Percentiles rank a stretch among this genome's conserved stretches.
Evolutionary conservation across 352 stramenopile genomes (phyloP).

Genomic region (Elongisporangium senticosum): DNA sequence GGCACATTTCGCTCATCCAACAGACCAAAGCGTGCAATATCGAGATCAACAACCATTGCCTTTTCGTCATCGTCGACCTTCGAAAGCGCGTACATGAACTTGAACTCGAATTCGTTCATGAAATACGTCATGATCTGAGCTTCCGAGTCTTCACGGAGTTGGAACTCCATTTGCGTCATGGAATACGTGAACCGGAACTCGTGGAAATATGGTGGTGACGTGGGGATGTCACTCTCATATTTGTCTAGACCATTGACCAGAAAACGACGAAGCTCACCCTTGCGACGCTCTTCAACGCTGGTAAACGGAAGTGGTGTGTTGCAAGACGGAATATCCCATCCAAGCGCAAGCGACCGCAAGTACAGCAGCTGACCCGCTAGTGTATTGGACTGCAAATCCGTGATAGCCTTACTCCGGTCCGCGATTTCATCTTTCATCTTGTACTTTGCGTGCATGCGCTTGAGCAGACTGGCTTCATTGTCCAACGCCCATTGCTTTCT

Average conservation of each 20-base stretch:
- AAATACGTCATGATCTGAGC: constrained; percentile 54
- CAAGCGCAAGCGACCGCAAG: constrained; percentile 49
- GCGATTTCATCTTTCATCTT: constrained; percentile 37
- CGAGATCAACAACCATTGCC: constrained; percentile 39
- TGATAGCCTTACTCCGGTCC: constrained; percentile 31
- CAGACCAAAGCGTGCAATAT: constrained; percentile 59
- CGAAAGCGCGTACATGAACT: constrained; percentile 42
- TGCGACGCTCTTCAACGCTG: constrained; percentile 33
- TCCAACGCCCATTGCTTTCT: constrained; percentile 50
- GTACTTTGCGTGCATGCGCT: constrained; percentile 30
- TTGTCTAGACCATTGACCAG: constrained; percentile 53
- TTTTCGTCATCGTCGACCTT: constrained; percentile 28
- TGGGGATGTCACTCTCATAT: constrained; percentile 47
- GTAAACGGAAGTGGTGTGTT: constrained; percentile 43
- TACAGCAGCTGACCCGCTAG: constrained; percentile 56
- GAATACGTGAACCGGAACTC: constrained; percentile 45
- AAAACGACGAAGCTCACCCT: constrained; percentile 57
- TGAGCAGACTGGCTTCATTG: constrained; percentile 36
- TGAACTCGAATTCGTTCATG: constrained; percentile 34
- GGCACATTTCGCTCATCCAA: constrained; percentile 52
- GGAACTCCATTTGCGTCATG: constrained; percentile 42
- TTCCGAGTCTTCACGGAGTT: constrained; percentile 44
- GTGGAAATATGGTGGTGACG: constrained; percentile 47
- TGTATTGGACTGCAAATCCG: constrained; percentile 48
- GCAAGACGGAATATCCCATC: constrained; percentile 57